phyloP scores from a whole-genome alignment of 2,329 filamentous ascomycete species.

The Moelleriella libera region DNA sequence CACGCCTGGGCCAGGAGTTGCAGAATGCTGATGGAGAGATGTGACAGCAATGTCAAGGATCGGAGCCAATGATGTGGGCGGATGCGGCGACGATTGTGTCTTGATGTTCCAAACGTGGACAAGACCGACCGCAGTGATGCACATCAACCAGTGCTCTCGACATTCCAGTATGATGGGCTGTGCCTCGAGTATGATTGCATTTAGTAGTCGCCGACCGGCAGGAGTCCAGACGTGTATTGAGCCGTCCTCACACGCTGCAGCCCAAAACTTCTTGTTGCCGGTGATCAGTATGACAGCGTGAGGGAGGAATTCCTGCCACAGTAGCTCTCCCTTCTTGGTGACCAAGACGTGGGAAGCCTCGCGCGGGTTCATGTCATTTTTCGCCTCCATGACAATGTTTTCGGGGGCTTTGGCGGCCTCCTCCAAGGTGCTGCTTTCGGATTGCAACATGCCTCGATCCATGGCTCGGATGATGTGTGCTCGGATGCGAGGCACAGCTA shows the following conservation, averaged over 20 bases:
- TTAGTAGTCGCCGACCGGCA: constrained; percentile 73
- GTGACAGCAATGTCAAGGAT: constrained; percentile 77
- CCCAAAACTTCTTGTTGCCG: constrained; percentile 84
- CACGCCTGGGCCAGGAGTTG: constrained; percentile 68
- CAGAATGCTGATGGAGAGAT: constrained; percentile 58
- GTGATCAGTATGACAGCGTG: constrained; percentile 78
- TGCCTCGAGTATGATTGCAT: constrained; percentile 74
- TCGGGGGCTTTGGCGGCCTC: constrained; percentile 50
- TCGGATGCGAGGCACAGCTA: constrained; percentile 79
- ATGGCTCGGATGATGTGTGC: constrained; percentile 71
- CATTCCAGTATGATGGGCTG: constrained; percentile 91
- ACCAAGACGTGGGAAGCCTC: constrained; percentile 79
- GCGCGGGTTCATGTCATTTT: constrained; percentile 62
- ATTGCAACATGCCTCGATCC: constrained; percentile 47
- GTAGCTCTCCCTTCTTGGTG: constrained; percentile 60
- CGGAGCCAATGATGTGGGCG: constrained; percentile 77
- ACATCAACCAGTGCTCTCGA: constrained; percentile 77
- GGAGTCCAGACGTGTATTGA: constrained; percentile 85
- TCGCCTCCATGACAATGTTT: constrained; percentile 73
- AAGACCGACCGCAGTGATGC: constrained; percentile 75
- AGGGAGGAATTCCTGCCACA: constrained; percentile 93
- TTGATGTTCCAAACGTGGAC: constrained; percentile 91
- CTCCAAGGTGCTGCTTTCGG: constrained; percentile 36
- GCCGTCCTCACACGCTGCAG: constrained; percentile 85
- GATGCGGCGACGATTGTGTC: constrained; percentile 70